Percentiles rank a stretch among this genome's conserved stretches.
These are phyloP conservation scores for Porphyra umbilicalis DNA, from an alignment of 31 red algal species.

Conservation along the genomic window DNA sequence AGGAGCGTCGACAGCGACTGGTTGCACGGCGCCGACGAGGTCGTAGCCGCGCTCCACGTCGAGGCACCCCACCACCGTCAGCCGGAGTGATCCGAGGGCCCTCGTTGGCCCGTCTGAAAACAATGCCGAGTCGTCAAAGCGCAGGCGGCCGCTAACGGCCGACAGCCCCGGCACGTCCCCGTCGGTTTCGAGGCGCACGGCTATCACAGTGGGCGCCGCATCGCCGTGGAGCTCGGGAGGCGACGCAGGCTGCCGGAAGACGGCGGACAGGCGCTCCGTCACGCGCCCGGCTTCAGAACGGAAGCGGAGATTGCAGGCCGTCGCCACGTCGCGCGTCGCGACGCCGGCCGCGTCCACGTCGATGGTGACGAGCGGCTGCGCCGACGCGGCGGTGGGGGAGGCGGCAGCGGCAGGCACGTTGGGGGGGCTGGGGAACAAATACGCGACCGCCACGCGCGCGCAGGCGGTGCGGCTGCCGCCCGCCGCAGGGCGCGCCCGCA, in stretches of 20 bases:
- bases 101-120: conserved; percentile 52
- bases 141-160: conserved; percentile 39
- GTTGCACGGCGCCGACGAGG: conserved; percentile 44
- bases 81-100: conserved; percentile 49
- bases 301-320: conserved; percentile 52
- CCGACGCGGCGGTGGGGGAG: neutral
- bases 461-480: neutral
- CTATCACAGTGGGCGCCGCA: conserved; percentile 30
- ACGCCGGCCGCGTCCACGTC: conserved; percentile 29
- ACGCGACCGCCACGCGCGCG: neutral
- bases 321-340: conserved; percentile 22
- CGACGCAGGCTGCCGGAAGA: conserved; percentile 32
- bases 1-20: conserved; percentile 57
- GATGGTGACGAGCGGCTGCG: conserved; percentile 1
- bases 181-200: conserved; percentile 66
- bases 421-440: neutral
- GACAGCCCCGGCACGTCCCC: conserved; percentile 54
- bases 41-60: conserved; percentile 67
- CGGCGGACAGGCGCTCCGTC: conserved; percentile 27
- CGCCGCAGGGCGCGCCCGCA: neutral
- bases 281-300: conserved; percentile 46
- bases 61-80: conserved; percentile 64
- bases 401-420: too few species aligned
- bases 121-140: conserved; percentile 55
- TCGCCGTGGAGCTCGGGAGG: conserved; percentile 49